These are phyloP conservation scores for Chalciporus sphaerocephalus DNA, from an alignment of 768 basidiomycete genomes.

Conservation along the genomic window DNA sequence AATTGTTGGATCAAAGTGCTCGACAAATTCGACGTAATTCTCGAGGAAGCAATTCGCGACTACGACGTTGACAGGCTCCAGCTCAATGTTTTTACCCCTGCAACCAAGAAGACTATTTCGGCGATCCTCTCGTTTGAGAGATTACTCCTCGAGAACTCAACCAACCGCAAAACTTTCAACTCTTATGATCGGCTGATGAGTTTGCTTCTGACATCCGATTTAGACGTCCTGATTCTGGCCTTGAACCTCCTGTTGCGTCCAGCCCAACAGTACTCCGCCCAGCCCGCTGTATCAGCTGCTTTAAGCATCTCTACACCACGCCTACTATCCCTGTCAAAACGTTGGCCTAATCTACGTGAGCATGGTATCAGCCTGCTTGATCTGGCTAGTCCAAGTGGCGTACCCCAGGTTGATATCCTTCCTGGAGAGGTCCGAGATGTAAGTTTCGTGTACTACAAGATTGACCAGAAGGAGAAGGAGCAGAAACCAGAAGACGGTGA, in stretches of 20 bases:
- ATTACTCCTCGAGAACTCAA: conserved; percentile 92
- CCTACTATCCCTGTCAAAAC: conserved; percentile 76
- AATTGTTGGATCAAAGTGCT: conserved; percentile 95
- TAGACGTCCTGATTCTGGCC: conserved; percentile 80
- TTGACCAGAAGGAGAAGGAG: conserved; percentile 48
- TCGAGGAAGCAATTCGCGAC: conserved; percentile 76
- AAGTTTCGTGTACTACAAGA: conserved; percentile 76
- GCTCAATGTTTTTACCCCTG: conserved; percentile 68
- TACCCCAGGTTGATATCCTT: conserved; percentile 52
- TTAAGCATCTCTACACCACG: conserved; percentile 79
- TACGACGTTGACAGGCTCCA: conserved; percentile 88
- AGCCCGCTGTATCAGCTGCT: conserved; percentile 77
- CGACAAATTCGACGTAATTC: conserved; percentile 89
- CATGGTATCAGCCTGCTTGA: conserved; percentile 73
- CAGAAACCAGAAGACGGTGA: conserved; percentile 41
- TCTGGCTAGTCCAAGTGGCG: conserved; percentile 55
- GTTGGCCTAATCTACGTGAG: conserved; percentile 81
- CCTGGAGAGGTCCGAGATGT: conserved; percentile 75
- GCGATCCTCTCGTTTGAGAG: conserved; percentile 87
- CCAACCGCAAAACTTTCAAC: conserved; percentile 92
- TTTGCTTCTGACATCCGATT: conserved; percentile 81
- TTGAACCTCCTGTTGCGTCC: conserved; percentile 87
- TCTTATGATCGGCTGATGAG: conserved; percentile 94
- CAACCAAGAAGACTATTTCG: conserved; percentile 68
- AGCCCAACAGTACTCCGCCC: conserved; percentile 89